Conservation (phyloP, 805 yeast species). For the Candida sanyiensis region DNA sequence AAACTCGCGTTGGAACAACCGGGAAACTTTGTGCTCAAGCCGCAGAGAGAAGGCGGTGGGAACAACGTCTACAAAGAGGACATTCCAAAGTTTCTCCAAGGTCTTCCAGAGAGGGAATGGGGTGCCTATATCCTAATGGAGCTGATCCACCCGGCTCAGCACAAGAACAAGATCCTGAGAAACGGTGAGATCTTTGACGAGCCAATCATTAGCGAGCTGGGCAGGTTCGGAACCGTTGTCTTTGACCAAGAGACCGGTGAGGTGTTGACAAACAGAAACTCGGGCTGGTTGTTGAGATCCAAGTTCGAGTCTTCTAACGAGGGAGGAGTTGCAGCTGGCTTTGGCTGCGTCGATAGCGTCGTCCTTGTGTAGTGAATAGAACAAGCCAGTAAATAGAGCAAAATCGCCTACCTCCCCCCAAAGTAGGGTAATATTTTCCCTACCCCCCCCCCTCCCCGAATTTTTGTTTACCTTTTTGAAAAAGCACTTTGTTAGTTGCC, state of each 20-base stretch:
- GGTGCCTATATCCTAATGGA: slow-evolving; percentile 92
- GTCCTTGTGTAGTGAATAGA: slow-evolving; percentile 33
- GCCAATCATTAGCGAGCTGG: slow-evolving; percentile 83
- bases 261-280: slow-evolving; percentile 54
- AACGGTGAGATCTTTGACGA: slow-evolving; percentile 59
- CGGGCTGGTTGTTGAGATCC: slow-evolving; percentile 86
- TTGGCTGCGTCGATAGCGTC: slow-evolving; percentile 90
- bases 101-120: slow-evolving; percentile 69
- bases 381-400: too few species aligned
- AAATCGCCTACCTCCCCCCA: too few species aligned
- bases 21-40: slow-evolving; percentile 77
- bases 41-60: slow-evolving; percentile 99
- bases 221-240: slow-evolving; percentile 78
- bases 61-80: slow-evolving; percentile 85
- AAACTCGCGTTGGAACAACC: slow-evolving; percentile 64
- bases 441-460: too few species aligned
- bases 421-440: too few species aligned
- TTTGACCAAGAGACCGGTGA: slow-evolving; percentile 62
- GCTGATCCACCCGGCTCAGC: slow-evolving; percentile 71
- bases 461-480: not conserved
- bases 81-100: slow-evolving; percentile 66
- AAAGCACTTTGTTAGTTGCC: not conserved
- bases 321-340: slow-evolving; percentile 99
- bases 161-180: slow-evolving; percentile 65
- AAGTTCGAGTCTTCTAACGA: slow-evolving; percentile 85